Percentiles rank a stretch among this genome's conserved stretches.
phyloP scores from a whole-genome alignment of 306 rosid species.

The Betula pendula region DNA sequence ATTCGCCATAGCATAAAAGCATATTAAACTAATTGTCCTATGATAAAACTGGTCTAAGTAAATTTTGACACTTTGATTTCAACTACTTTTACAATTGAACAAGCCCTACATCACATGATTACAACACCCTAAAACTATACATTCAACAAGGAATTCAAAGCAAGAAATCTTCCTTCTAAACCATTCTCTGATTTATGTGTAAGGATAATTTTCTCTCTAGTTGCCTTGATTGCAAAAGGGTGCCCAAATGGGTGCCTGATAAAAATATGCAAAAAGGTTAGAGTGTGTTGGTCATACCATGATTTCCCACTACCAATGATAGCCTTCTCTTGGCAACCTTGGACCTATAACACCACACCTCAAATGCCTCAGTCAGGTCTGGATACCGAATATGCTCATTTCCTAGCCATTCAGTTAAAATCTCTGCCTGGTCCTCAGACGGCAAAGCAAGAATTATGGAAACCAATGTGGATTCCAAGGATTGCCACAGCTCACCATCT shows the following conservation, averaged over 20 bases:
- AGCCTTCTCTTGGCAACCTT: constrained; percentile 84
- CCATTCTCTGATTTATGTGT: background rate
- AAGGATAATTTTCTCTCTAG: constrained; percentile 15
- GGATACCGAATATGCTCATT: constrained; percentile 64
- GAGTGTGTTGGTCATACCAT: constrained; percentile 40
- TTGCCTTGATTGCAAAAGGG: constrained; percentile 23
- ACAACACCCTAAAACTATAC: constrained; percentile 1
- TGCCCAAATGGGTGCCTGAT: background rate
- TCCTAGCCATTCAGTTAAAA: constrained; percentile 74
- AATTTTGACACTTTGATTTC: constrained; percentile 22
- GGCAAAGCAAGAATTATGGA: constrained; percentile 82
- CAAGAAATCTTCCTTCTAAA: constrained; percentile 24
- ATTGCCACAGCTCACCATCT: constrained; percentile 81
- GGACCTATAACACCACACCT: constrained; percentile 87
- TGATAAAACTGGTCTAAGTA: background rate
- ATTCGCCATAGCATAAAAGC: background rate
- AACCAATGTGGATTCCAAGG: constrained; percentile 76
- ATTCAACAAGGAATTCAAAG: background rate
- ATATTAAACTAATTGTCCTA: background rate
- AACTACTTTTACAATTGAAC: constrained; percentile 35
- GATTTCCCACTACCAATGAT: constrained; percentile 51
- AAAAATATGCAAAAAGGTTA: constrained; percentile 29
- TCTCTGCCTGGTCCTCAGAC: constrained; percentile 79
- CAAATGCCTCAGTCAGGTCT: constrained; percentile 87
- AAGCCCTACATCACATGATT: background rate